These are phyloP conservation scores for Moniliophthora roreri DNA, from an alignment of 1,284 basidiomycete species.

Conservation along the genomic window DNA sequence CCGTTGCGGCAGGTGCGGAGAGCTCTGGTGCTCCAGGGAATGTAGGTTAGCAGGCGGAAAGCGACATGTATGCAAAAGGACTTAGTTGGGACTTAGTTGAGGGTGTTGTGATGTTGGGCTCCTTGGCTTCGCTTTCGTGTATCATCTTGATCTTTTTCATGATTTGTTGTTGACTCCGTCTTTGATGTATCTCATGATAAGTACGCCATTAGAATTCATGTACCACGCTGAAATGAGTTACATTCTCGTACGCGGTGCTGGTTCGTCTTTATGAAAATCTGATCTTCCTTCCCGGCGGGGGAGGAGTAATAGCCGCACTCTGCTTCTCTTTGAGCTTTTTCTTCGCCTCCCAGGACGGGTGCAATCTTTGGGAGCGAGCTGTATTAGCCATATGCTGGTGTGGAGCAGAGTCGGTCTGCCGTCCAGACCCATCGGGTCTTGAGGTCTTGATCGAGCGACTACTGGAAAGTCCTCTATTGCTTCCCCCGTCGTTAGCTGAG, in stretches of 20 bases:
- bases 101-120: not conserved
- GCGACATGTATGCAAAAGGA: conserved; percentile 43
- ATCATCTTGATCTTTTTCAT: not conserved
- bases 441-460: conserved; percentile 9
- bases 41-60: conserved; percentile 56
- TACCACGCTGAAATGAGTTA: conserved; percentile 1
- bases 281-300: conserved; percentile 68
- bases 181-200: not conserved
- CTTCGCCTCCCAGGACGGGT: conserved; percentile 95
- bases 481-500: not conserved
- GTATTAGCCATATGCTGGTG: too few species aligned
- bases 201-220: not conserved
- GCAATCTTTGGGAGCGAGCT: conserved; percentile 36
- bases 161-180: not conserved
- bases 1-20: conserved; percentile 59
- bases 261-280: conserved; percentile 43
- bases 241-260: conserved; percentile 15
- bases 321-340: conserved; percentile 70
- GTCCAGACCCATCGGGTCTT: conserved; percentile 10
- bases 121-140: not conserved
- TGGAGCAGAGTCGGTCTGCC: too few species aligned
- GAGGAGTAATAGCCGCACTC: conserved; percentile 46
- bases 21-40: conserved; percentile 68
- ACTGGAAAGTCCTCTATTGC: not conserved
- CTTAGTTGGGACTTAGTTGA: not conserved